phyloP scores from a whole-genome alignment of 2,329 filamentous ascomycete species.

The Botrytis hyacinthi region DNA sequence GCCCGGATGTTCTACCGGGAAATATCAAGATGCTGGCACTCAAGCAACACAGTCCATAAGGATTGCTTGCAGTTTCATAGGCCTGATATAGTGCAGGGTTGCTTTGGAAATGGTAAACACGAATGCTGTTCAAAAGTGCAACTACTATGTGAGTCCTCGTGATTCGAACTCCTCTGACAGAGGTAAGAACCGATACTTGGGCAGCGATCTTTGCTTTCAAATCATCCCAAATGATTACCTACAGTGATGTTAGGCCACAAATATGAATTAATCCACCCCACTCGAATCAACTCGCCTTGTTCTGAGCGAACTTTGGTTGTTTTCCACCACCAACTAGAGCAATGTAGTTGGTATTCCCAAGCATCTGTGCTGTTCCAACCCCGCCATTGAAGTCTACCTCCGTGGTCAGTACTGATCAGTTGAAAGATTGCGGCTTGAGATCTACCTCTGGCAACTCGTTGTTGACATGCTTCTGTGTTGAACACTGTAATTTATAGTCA shows the following conservation, averaged over 20 bases:
- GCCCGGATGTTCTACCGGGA: conserved; percentile 81
- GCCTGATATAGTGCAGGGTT: conserved; percentile 67
- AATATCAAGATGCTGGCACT: conserved; percentile 74
- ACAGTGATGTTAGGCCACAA: not conserved
- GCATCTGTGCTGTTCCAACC: conserved; percentile 80
- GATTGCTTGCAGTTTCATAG: conserved; percentile 86
- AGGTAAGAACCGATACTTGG: conserved; percentile 74
- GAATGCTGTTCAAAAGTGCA: conserved; percentile 76
- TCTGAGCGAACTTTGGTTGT: conserved; percentile 80
- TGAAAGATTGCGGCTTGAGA: not conserved
- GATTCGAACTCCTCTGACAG: conserved; percentile 76
- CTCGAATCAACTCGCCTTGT: conserved; percentile 59
- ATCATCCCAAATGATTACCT: conserved; percentile 91
- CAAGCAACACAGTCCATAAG: conserved; percentile 75
- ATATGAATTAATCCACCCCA: not conserved
- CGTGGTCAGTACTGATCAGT: conserved; percentile 24
- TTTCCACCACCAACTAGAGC: conserved; percentile 86
- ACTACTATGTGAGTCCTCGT: conserved; percentile 75
- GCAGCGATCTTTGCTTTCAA: conserved; percentile 72
- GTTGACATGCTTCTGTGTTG: conserved; percentile 67
- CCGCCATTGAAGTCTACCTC: conserved; percentile 72
- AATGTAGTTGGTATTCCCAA: conserved; percentile 81
- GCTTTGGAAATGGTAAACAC: conserved; percentile 75
- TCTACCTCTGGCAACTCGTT: conserved; percentile 61
- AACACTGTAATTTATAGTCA: conserved; percentile 54